Evolutionary conservation across 2,329 filamentous ascomycete species (phyloP), one percentile per base, ranked within the genome.

Genomic region (Venturia nashicola): DNA sequence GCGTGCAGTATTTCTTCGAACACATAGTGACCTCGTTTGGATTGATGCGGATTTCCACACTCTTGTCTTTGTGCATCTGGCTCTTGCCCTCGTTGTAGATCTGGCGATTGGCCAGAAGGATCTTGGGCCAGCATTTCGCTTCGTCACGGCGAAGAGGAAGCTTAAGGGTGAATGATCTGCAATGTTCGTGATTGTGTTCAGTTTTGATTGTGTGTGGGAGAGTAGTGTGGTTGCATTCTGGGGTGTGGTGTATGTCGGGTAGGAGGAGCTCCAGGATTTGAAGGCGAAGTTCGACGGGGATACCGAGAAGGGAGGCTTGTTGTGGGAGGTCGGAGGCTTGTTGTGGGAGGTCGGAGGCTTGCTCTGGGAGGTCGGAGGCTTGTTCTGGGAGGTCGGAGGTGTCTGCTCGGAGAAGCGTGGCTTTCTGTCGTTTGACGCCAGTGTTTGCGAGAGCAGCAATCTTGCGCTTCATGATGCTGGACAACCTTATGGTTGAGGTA

Each of bases 241-340:
- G 59, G 6, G 23, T 23, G 23, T 60, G 23, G 20, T 34, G 5
- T 16, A 62, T 16, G 43, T 62, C 43, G 12, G 60, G 60, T 1
- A 62, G 60, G 23, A 62, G 23, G 16, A 32, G 44, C 23, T 51
- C 44, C 16, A 62, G 60, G 27, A 62, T 39, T 23, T 62, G 42
- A 32, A 48, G 60, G 16, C 60, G 60, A 11, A 62, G 32, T 34
- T 62, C 60, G 23, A 39, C 43, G 12, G 60, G 40, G 9, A 62
- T 40, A 14, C 60, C 60, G 14, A 62, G 39, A 16, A 62, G 43
- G 2, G 60, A 62, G n/a, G 42, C 43, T 62, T 48, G 43, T 9
- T 40, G n/a, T 23, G 59, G 36, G 23, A n/a, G 7, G 2, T 59
- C 55, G 27, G 9, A 2, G 8, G 20, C 43, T 62, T 48, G 43